Conservation (phyloP, 139 green algal genomes). For the Astrephomene gubernaculifera region DNA sequence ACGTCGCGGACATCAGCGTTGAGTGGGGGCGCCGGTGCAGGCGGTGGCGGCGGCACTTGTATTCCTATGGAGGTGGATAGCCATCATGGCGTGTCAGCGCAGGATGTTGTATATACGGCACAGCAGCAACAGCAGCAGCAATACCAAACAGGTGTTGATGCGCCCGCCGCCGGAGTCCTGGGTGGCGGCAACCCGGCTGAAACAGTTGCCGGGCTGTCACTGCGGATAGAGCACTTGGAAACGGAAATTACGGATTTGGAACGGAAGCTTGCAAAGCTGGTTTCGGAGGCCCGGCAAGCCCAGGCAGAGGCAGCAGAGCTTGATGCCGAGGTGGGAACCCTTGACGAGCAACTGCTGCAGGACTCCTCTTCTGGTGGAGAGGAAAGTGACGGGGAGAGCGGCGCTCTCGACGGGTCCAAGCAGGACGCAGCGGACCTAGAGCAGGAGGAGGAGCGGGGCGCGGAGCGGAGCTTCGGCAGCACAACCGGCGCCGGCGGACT, state of each 20-base stretch:
- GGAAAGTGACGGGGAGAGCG: background rate
- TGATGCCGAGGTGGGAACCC: background rate
- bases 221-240: conserved; percentile 36
- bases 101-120: background rate
- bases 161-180: background rate
- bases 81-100: background rate
- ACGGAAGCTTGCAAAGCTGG: background rate
- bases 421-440: background rate
- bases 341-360: conserved; percentile 41
- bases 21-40: background rate
- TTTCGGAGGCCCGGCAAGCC: background rate
- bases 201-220: conserved; percentile 26
- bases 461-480: conserved; percentile 10
- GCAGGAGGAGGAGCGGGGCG: background rate
- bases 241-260: conserved; percentile 42
- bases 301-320: background rate
- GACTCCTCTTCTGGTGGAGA: conserved; percentile 6
- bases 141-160: background rate
- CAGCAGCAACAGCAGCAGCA: background rate
- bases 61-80: conserved; percentile 29
- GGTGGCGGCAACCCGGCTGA: background rate
- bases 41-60: background rate
- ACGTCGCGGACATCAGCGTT: too few species aligned
- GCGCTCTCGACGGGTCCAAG: background rate
- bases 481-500: background rate